Percentiles rank a stretch among this genome's conserved stretches.
Conservation (phyloP, 2,329 filamentous ascomycete species). For the Aspergillus fischeri region DNA sequence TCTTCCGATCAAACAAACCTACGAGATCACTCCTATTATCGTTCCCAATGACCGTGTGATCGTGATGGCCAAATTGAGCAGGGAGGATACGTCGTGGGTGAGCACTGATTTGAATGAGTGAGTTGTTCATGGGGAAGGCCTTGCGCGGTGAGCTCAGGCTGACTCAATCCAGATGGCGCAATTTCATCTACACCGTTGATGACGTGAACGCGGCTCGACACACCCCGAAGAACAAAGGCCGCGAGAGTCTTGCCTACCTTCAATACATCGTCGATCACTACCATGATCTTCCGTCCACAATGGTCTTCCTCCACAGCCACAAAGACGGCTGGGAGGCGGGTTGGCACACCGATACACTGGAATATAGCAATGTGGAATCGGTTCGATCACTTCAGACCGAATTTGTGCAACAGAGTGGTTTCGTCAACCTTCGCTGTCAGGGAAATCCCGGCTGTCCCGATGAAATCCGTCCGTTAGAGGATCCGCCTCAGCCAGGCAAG, state of each 20-base stretch:
- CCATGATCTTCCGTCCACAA: slow-evolving; percentile 46
- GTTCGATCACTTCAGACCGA: slow-evolving; percentile 48
- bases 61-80: slow-evolving; percentile 41
- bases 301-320: slow-evolving; percentile 56
- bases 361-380: slow-evolving; percentile 51
- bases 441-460: slow-evolving; percentile 30
- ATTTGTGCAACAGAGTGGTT: slow-evolving; percentile 50
- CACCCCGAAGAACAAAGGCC: slow-evolving; percentile 41
- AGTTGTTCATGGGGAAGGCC: slow-evolving; percentile 7
- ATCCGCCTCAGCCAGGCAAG: slow-evolving; percentile 22
- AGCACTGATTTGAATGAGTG: slow-evolving; percentile 41
- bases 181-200: slow-evolving; percentile 43
- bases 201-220: slow-evolving; percentile 26
- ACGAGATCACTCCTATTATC: slow-evolving; percentile 26
- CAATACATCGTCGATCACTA: slow-evolving; percentile 47
- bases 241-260: slow-evolving; percentile 44
- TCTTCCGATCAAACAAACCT: slow-evolving; percentile 13
- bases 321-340: slow-evolving; percentile 41
- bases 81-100: slow-evolving; percentile 47
- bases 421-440: slow-evolving; percentile 56
- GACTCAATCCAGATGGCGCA: slow-evolving; percentile 38
- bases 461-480: slow-evolving; percentile 28
- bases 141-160: background rate
- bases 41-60: slow-evolving; percentile 38
- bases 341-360: slow-evolving; percentile 57